Evolutionary conservation across 2,329 filamentous ascomycete species (phyloP).

Genomic region (Cryoendolithus antarcticus): DNA sequence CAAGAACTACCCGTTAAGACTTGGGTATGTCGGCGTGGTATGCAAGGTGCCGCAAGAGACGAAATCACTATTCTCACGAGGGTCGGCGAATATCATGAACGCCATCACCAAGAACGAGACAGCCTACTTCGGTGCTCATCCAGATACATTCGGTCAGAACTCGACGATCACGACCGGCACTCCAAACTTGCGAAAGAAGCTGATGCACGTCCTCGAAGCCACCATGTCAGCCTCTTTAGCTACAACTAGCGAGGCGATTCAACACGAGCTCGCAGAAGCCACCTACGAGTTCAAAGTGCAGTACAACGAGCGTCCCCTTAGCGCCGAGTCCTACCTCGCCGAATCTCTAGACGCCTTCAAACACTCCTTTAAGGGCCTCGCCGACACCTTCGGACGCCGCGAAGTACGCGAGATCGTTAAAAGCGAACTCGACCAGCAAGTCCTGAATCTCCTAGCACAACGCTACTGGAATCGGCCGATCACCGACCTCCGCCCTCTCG

Average conservation of each 20-base stretch:
- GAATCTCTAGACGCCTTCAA: constrained; percentile 95
- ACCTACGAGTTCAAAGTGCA: constrained; percentile 99
- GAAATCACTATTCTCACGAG: constrained; percentile 67
- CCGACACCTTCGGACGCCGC: constrained; percentile 74
- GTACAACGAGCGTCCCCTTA: constrained; percentile 91
- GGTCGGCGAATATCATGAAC: constrained; percentile 63
- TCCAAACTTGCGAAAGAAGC: constrained; percentile 75
- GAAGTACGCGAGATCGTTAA: constrained; percentile 87
- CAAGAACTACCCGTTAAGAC: constrained; percentile 82
- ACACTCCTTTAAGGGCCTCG: constrained; percentile 91
- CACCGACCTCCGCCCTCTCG: constrained; percentile 54
- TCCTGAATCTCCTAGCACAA: constrained; percentile 82
- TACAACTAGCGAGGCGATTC: constrained; percentile 80
- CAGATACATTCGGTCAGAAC: constrained; percentile 62
- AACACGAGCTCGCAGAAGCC: constrained; percentile 88
- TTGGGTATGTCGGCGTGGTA: constrained; percentile 93
- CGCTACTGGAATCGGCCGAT: constrained; percentile 97
- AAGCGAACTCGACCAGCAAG: constrained; percentile 82
- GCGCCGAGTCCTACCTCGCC: constrained; percentile 90
- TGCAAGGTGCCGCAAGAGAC: constrained; percentile 60
- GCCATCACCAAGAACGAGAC: constrained; percentile 82
- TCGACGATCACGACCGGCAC: constrained; percentile 70
- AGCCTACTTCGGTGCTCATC: constrained; percentile 73
- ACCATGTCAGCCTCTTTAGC: constrained; percentile 92
- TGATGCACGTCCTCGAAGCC: constrained; percentile 93